A percentile compares a stretch with the other conserved stretches of the same genome.
These are phyloP conservation scores for Dioscorea zingiberensis DNA, from an alignment of 106 monocot species.

Conservation along the genomic window DNA sequence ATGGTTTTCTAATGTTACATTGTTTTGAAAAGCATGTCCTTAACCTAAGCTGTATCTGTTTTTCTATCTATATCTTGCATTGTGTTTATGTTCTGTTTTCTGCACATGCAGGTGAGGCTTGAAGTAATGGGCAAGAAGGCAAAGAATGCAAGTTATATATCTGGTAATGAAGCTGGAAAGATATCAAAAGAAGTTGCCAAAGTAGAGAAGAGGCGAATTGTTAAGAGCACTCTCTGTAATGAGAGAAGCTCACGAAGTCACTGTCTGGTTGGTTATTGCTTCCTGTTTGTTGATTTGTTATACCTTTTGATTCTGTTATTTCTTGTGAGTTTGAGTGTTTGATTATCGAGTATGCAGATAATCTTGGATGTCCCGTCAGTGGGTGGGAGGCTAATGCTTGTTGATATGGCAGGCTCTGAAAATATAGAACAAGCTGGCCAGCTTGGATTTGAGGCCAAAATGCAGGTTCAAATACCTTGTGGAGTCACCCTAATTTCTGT, in stretches of 20 bases:
- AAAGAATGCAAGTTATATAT: slow-evolving; percentile 85
- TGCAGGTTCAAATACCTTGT: slow-evolving; percentile 67
- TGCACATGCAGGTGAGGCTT: slow-evolving; percentile 73
- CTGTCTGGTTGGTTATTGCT: slow-evolving; percentile 59
- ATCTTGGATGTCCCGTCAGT: slow-evolving; percentile 94
- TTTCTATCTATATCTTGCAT: no score
- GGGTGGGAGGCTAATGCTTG: slow-evolving; percentile 96
- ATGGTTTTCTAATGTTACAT: no score
- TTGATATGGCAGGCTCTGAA: slow-evolving; percentile 99
- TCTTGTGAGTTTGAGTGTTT: neutral
- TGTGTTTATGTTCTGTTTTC: no score
- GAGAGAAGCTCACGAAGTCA: slow-evolving; percentile 96
- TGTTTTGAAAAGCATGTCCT: no score
- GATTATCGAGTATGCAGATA: slow-evolving; percentile 38
- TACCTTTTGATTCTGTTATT: neutral
- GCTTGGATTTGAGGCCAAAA: slow-evolving; percentile 89
- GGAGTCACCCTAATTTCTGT: no score
- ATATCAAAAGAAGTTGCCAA: slow-evolving; percentile 87
- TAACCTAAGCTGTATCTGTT: no score
- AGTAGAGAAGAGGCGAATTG: slow-evolving; percentile 83
- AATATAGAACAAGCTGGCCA: slow-evolving; percentile 98
- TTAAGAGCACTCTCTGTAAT: slow-evolving; percentile 91
- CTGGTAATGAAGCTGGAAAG: slow-evolving; percentile 92
- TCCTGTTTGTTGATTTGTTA: neutral
- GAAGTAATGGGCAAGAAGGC: slow-evolving; percentile 97